Base-by-base conservation (phyloP, 2,329 filamentous ascomycete species). In the Clarireedia monteithiana region DNA sequence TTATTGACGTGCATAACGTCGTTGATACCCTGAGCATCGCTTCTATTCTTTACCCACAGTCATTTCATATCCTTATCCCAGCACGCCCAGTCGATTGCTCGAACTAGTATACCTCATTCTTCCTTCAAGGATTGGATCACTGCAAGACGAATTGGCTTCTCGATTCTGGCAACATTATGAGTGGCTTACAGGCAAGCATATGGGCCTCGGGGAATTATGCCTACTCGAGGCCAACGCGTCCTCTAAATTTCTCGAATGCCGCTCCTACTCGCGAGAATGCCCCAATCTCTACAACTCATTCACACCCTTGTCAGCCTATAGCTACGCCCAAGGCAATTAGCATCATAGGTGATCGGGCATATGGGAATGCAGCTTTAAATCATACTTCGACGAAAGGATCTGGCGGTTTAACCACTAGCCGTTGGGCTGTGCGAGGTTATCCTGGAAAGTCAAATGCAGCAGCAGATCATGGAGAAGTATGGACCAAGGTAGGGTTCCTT, bases 361-460 rank as follows among this genome's bases (percentile, higher is more conserved):
- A 23, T 26, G 42, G 23, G 23, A 46, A 26, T 6, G 39, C 14
- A 15, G 14, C 6, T 24, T 12, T 10, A 20, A 24, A 15, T 15
- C 6, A 10, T 14, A 26, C n/a, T 17, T 6, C 39, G n/a, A 47
- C 12, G 24, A 55, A 55, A 15, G 17, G 10, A 27, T 30, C 23
- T 50, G 7, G 46, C 44, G 53, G 53, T 14, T n/a, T 55, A 26
- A 27, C 36, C 7, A 58, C 60, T 0, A 67, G 66, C 48, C 58
- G 61, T 23, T 68, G 65, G 65, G 66, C 66, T 15, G 64, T 65
- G 20, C 61, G 66, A 30, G 59, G 59, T 42, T 36, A 58, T 44
- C 26, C 39, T 23, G 34, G 50, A 34, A 50, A 39, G 38, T 34
- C 47, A 9, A 51, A 44, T 34, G 36, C 24, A n/a, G 46, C 24